phyloP scores from a whole-genome alignment of 2,329 filamentous ascomycete genomes.

The Epichloe sibirici region DNA sequence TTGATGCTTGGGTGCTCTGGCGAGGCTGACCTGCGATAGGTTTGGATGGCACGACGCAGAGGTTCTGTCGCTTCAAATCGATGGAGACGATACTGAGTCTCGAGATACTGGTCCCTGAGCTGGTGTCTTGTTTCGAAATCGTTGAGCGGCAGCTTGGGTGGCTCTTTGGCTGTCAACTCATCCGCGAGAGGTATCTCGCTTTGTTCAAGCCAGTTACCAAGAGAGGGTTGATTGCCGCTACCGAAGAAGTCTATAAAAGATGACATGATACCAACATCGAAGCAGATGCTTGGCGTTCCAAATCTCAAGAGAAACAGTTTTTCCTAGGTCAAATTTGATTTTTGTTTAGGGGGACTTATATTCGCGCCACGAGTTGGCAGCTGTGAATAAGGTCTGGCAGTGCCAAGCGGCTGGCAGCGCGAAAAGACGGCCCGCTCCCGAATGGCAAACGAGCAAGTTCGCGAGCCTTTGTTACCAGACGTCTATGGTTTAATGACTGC shows the following conservation, averaged over 20 bases:
- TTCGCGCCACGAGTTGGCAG: too few species aligned
- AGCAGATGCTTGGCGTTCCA: neutral
- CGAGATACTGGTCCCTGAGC: conserved; percentile 43
- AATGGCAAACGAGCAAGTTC: too few species aligned
- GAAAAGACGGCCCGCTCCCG: too few species aligned
- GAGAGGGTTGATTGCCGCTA: neutral
- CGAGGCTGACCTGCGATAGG: conserved; percentile 27
- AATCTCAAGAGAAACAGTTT: too few species aligned
- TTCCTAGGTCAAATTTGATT: too few species aligned
- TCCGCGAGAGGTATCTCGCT: conserved; percentile 14
- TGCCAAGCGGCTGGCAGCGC: too few species aligned
- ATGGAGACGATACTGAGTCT: conserved; percentile 61
- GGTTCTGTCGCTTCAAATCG: conserved; percentile 62
- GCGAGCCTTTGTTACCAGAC: too few species aligned
- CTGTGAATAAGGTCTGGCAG: too few species aligned
- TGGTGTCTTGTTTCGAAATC: neutral
- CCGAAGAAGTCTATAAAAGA: conserved; percentile 2
- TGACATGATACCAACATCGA: neutral
- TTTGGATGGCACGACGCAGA: conserved; percentile 52
- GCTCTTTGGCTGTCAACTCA: conserved; percentile 13
- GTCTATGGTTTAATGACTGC: too few species aligned
- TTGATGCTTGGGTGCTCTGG: conserved; percentile 18
- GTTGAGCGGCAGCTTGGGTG: conserved; percentile 9
- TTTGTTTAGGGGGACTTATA: too few species aligned
- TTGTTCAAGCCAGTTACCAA: neutral